phyloP scores from a whole-genome alignment of 2,329 filamentous ascomycete species.

The Huntiella savannae region DNA sequence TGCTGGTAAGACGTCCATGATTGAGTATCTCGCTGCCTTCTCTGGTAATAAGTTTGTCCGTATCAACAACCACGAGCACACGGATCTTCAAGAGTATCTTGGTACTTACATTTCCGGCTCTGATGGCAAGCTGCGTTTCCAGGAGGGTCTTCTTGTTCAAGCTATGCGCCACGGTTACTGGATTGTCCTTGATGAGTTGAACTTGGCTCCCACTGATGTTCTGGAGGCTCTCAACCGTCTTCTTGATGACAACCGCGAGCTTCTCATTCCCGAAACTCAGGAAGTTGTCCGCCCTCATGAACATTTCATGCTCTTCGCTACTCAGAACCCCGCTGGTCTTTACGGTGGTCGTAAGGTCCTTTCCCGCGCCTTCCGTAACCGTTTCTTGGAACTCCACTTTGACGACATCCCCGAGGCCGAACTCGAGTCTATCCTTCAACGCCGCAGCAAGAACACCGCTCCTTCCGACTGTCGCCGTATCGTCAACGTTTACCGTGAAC shows the following conservation, averaged over 20 bases:
- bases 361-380: conserved; percentile 86
- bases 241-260: conserved; percentile 86
- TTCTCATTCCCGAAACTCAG: conserved; percentile 91
- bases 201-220: conserved; percentile 90
- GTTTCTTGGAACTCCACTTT: conserved; percentile 92
- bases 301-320: conserved; percentile 95
- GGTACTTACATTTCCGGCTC: conserved; percentile 79
- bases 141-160: conserved; percentile 84
- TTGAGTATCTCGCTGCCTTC: conserved; percentile 90
- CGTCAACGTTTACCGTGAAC: conserved; percentile 80
- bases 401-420: conserved; percentile 96
- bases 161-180: conserved; percentile 85
- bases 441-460: conserved; percentile 67
- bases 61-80: conserved; percentile 99
- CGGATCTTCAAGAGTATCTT: conserved; percentile 91
- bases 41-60: conserved; percentile 94
- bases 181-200: conserved; percentile 96
- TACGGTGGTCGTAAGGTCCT: conserved; percentile 90
- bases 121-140: conserved; percentile 72
- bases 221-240: conserved; percentile 89
- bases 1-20: conserved; percentile 97
- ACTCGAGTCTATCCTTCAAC: conserved; percentile 74
- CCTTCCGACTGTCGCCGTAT: conserved; percentile 84
- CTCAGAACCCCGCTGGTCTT: conserved; percentile 85
- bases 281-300: conserved; percentile 80